Percentiles rank a stretch among this genome's conserved stretches.
Conservation (phyloP, 2,329 filamentous ascomycete genomes). For the Fusarium sp. region DNA sequence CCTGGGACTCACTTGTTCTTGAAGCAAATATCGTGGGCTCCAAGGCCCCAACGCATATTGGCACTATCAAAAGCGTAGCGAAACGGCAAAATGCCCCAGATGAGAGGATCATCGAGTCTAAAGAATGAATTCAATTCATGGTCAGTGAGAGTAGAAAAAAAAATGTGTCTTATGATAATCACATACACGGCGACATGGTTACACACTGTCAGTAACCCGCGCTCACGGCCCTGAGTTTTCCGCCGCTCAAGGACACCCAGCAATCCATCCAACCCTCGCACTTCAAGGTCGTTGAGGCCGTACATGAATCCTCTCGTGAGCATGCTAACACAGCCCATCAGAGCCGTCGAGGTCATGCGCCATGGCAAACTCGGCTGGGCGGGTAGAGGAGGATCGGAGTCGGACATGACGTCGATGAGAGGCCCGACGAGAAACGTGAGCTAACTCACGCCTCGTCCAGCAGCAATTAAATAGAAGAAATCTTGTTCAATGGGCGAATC, state of each 20-base stretch:
- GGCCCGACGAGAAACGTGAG: neutral
- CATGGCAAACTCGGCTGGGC: conserved; percentile 68
- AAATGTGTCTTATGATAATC: neutral
- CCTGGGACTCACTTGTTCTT: conserved; percentile 71
- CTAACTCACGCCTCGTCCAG: neutral
- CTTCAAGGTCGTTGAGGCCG: conserved; percentile 75
- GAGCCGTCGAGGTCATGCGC: conserved; percentile 74
- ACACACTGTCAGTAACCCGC: conserved; percentile 79
- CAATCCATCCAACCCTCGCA: conserved; percentile 78
- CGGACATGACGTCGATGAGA: conserved; percentile 28
- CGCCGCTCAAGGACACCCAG: conserved; percentile 77
- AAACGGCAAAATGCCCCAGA: conserved; percentile 88
- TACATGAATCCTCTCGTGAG: conserved; percentile 78
- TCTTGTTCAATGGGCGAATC: neutral
- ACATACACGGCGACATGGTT: conserved; percentile 55
- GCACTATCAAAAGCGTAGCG: conserved; percentile 73
- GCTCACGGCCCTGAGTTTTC: conserved; percentile 67
- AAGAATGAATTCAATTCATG: neutral
- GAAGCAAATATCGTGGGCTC: conserved; percentile 95
- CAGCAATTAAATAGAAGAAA: neutral
- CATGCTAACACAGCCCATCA: conserved; percentile 76
- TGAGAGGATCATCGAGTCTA: conserved; percentile 90
- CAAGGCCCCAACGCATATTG: conserved; percentile 87
- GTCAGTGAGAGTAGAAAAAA: conserved; percentile 6
- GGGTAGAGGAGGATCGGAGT: conserved; percentile 42